Evolutionary conservation across 129 eudicot genomes (phyloP).

Genomic region (Glebionis coronaria): DNA sequence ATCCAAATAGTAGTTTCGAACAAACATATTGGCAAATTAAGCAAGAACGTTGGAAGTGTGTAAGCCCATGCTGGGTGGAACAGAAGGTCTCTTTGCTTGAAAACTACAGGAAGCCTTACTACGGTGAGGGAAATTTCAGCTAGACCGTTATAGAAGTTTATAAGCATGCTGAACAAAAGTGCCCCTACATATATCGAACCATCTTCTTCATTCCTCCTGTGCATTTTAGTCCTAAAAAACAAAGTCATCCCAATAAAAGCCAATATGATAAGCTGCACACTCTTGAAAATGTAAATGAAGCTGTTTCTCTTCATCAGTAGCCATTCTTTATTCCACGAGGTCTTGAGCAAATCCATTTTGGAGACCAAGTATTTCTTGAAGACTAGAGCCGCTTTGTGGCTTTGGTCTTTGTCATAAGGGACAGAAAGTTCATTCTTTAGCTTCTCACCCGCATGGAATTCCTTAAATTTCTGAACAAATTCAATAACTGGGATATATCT

Average conservation of each 20-base stretch:
- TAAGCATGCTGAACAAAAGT: slow-evolving; percentile 48
- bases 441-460: slow-evolving; percentile 52
- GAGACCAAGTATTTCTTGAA: slow-evolving; percentile 49
- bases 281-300: slow-evolving; percentile 67
- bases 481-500: slow-evolving; percentile 48
- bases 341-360: slow-evolving; percentile 47
- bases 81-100: slow-evolving; percentile 78
- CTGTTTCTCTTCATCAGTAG: slow-evolving; percentile 62
- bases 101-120: slow-evolving; percentile 73
- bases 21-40: slow-evolving; percentile 58
- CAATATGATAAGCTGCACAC: slow-evolving; percentile 51
- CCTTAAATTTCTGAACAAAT: slow-evolving; percentile 42
- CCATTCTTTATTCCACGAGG: slow-evolving; percentile 73
- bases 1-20: slow-evolving; percentile 58
- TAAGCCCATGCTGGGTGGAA: slow-evolving; percentile 82
- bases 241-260: slow-evolving; percentile 56
- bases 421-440: slow-evolving; percentile 47
- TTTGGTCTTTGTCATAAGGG: slow-evolving; percentile 48
- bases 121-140: slow-evolving; percentile 63
- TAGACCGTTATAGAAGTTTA: slow-evolving; percentile 67
- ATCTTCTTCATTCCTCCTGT: slow-evolving; percentile 50
- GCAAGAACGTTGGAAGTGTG: slow-evolving; percentile 65
- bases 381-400: slow-evolving; percentile 59
- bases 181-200: slow-evolving; percentile 67
- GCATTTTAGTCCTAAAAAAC: slow-evolving; percentile 46